A percentile compares a stretch with the other conserved stretches of the same genome.
Evolutionary conservation across 306 rosid species (phyloP).

Genomic region (Casuarina glauca): DNA sequence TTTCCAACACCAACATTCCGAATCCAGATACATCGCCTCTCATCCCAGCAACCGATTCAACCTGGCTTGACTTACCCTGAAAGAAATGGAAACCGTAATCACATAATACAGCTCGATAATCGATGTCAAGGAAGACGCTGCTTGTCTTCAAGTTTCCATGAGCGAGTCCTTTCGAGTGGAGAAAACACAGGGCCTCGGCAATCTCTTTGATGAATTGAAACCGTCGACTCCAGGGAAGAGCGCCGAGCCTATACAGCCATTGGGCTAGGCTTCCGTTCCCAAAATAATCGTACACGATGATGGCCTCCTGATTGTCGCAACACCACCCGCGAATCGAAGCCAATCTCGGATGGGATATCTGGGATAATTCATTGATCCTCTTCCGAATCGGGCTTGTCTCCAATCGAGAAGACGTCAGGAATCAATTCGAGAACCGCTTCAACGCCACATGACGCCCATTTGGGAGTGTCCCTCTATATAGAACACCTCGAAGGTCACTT

Average conservation of each 20-base stretch:
- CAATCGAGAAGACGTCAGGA: no score
- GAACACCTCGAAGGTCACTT: slow-evolving; percentile 5
- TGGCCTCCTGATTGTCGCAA: not conserved
- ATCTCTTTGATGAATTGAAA: slow-evolving; percentile 7
- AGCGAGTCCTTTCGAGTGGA: slow-evolving; percentile 1
- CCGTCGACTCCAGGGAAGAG: slow-evolving; percentile 13
- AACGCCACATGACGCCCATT: slow-evolving; percentile 7
- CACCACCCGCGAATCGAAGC: slow-evolving; percentile 18
- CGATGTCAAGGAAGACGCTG: not conserved
- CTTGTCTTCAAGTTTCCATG: slow-evolving; percentile 12
- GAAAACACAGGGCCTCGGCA: not conserved
- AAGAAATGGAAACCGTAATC: not conserved
- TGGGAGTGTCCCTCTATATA: slow-evolving; percentile 1
- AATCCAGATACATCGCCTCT: not conserved
- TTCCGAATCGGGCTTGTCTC: not conserved
- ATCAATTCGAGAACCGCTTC: slow-evolving; percentile 1
- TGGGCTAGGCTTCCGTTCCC: not conserved
- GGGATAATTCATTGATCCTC: not conserved
- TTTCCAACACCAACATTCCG: slow-evolving; percentile 9
- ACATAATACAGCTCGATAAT: slow-evolving; percentile 5
- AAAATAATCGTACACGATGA: not conserved
- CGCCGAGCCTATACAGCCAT: slow-evolving; percentile 11
- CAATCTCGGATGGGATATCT: slow-evolving; percentile 2
- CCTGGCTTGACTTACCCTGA: not conserved
- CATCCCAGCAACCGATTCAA: not conserved